Conservation (phyloP, 2,329 filamentous ascomycete species). For the Sarocladium strictum region DNA sequence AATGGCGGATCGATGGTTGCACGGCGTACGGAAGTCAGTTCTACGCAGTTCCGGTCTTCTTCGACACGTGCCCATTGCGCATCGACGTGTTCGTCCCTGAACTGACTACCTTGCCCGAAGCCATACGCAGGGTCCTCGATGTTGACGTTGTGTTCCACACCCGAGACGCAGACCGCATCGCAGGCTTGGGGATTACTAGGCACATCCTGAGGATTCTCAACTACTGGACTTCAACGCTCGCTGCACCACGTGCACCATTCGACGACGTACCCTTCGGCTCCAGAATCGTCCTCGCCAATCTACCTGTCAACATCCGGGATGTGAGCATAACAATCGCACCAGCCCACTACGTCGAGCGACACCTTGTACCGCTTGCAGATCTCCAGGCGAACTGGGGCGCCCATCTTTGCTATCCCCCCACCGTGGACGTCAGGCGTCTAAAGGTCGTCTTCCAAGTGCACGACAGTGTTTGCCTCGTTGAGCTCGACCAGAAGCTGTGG, state of each 20-base stretch:
- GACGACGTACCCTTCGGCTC: constrained; percentile 49
- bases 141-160: constrained; percentile 49
- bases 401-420: constrained; percentile 33
- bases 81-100: constrained; percentile 55
- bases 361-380: constrained; percentile 38
- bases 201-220: constrained; percentile 51
- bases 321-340: constrained; percentile 40
- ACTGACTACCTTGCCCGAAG: constrained; percentile 31
- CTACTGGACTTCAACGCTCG: constrained; percentile 35
- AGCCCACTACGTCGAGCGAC: constrained; percentile 47
- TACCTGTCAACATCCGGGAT: constrained; percentile 40
- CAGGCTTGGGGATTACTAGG: constrained; percentile 43
- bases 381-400: constrained; percentile 39
- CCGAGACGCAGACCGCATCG: constrained; percentile 41
- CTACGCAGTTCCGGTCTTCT: constrained; percentile 48
- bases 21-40: constrained; percentile 52
- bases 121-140: constrained; percentile 39
- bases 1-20: constrained; percentile 56
- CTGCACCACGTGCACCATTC: constrained; percentile 31
- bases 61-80: constrained; percentile 40
- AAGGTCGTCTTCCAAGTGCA: constrained; percentile 47
- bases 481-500: constrained; percentile 34
- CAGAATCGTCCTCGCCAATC: constrained; percentile 46
- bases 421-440: constrained; percentile 44
- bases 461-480: constrained; percentile 53